Conservation (phyloP, 805 yeast species). For the Wickerhamomyces kurtzmanii region DNA sequence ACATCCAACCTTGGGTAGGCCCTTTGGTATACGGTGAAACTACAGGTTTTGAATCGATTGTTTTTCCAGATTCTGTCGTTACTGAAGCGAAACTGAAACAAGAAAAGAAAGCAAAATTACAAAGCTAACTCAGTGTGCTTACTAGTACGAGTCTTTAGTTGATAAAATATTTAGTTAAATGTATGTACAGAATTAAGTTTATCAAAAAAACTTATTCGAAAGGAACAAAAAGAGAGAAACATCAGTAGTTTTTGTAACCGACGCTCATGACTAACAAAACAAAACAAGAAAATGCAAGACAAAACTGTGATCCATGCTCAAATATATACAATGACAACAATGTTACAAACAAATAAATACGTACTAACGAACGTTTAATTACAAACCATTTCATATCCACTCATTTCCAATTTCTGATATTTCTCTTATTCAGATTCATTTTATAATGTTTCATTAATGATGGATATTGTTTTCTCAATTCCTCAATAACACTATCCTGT, state of each 20-base stretch:
- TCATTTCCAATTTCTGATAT: conserved; percentile 13
- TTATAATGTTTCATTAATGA: conserved; percentile 20
- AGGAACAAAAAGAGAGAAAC: neutral
- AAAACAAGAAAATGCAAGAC: neutral
- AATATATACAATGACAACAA: neutral
- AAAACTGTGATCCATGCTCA: neutral
- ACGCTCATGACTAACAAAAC: conserved; percentile 3
- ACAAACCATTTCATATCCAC: conserved; percentile 11
- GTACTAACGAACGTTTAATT: conserved; percentile 10
- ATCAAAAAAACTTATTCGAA: neutral
- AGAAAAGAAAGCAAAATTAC: conserved; percentile 4
- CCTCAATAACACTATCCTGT: conserved; percentile 6
- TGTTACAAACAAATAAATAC: neutral
- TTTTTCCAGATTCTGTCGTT: conserved; percentile 9
- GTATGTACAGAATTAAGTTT: neutral
- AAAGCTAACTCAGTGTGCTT: neutral
- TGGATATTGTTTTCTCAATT: conserved; percentile 17
- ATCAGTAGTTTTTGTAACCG: neutral
- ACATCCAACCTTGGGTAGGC: conserved; percentile 88
- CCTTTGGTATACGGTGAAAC: conserved; percentile 62
- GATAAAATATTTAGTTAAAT: neutral
- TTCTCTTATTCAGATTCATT: conserved; percentile 13
- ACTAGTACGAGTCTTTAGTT: neutral
- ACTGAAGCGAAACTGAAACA: conserved; percentile 5
- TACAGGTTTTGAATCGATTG: conserved; percentile 12